These are phyloP conservation scores for Eucalyptus lansdowneana DNA, from an alignment of 345 rosid genomes.

Conservation along the genomic window DNA sequence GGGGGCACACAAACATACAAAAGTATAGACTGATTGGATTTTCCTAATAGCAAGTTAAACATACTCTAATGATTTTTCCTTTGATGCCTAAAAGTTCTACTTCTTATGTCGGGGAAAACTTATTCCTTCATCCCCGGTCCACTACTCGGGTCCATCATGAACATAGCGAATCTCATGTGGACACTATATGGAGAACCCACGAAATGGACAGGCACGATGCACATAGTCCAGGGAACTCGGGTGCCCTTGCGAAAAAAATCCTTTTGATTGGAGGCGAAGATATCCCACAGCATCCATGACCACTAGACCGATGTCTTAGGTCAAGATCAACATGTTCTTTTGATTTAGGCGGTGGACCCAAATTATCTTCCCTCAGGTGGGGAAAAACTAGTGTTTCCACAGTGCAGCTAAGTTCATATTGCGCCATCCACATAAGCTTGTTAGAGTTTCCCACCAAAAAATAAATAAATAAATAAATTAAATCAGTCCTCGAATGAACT, in stretches of 20 bases:
- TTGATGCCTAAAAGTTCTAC: neutral
- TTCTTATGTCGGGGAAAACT: neutral
- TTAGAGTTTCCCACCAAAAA: neutral
- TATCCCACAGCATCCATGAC: neutral
- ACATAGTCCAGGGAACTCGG: neutral
- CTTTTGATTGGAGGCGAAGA: neutral
- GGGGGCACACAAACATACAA: neutral
- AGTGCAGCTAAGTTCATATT: neutral
- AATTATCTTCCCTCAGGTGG: neutral
- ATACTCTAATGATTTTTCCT: neutral
- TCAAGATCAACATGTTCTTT: neutral
- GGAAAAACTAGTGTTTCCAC: neutral
- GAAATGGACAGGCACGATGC: neutral
- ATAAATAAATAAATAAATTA: neutral
- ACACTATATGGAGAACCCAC: neutral
- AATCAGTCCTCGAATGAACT: neutral
- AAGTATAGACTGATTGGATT: neutral
- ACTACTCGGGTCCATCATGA: neutral
- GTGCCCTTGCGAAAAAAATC: neutral
- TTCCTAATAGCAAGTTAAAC: neutral
- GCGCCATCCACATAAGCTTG: neutral
- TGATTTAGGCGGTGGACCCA: neutral
- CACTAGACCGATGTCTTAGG: neutral
- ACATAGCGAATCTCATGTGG: neutral
- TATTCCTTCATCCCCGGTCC: neutral